These are phyloP conservation scores for Mycosphaerella sp. DNA, from an alignment of 2,329 filamentous ascomycete genomes.

Conservation along the genomic window DNA sequence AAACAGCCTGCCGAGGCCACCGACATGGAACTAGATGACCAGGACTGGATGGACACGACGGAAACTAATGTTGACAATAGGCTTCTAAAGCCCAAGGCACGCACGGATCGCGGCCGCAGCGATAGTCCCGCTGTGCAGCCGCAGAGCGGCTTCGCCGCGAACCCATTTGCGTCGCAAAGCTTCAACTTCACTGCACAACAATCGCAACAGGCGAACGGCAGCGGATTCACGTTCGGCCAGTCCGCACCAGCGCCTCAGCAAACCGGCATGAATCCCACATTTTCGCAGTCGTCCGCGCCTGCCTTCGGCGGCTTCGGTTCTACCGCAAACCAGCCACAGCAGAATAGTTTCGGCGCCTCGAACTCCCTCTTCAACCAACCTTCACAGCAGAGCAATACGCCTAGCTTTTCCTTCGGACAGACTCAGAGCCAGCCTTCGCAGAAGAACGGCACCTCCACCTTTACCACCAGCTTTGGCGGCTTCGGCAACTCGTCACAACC, in stretches of 20 bases:
- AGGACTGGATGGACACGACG: neutral
- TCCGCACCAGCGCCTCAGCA: slow-evolving; percentile 16
- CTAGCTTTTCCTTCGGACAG: slow-evolving; percentile 17
- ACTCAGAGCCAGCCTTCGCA: slow-evolving; percentile 11
- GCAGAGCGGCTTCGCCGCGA: slow-evolving; percentile 11
- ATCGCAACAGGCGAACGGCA: slow-evolving; percentile 10
- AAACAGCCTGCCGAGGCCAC: neutral
- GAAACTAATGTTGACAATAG: neutral
- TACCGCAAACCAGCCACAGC: slow-evolving; percentile 13
- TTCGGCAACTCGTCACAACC: slow-evolving; percentile 17
- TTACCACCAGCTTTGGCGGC: slow-evolving; percentile 18
- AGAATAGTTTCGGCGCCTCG: slow-evolving; percentile 19
- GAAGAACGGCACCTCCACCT: slow-evolving; percentile 17
- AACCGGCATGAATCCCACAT: slow-evolving; percentile 14
- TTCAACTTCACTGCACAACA: slow-evolving; percentile 17
- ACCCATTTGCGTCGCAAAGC: slow-evolving; percentile 10
- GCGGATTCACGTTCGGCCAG: slow-evolving; percentile 16
- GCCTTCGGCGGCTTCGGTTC: slow-evolving; percentile 15
- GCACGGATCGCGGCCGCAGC: slow-evolving; percentile 12
- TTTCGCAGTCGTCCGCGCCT: slow-evolving; percentile 15
- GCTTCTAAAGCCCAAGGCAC: slow-evolving; percentile 10
- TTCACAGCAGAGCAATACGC: slow-evolving; percentile 15
- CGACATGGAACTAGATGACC: neutral
- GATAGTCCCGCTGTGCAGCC: slow-evolving; percentile 16
- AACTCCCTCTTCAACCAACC: slow-evolving; percentile 17